Evolutionary conservation across 805 yeast genomes (phyloP).

Genomic region (Hanseniaspora occidentalis): DNA sequence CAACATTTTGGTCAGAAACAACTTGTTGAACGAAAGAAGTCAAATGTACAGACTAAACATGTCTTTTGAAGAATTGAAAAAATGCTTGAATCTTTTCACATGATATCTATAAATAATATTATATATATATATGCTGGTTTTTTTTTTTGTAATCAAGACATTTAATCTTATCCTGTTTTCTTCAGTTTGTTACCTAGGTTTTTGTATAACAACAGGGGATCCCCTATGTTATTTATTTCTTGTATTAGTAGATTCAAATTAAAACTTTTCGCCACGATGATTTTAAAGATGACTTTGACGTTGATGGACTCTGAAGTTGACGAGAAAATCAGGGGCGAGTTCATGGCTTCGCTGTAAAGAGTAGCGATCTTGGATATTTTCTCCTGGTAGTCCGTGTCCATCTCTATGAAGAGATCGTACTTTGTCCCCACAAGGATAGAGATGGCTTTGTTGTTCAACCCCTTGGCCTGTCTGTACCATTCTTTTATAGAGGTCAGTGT

Average conservation of each 20-base stretch:
- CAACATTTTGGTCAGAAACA: conserved; percentile 64
- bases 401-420: conserved; percentile 73
- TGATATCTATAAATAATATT: background rate
- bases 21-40: conserved; percentile 53
- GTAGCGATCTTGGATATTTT: conserved; percentile 75
- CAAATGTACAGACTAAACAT: conserved; percentile 46
- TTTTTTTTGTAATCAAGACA: too few species aligned
- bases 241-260: conserved; percentile 74
- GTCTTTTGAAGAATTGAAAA: conserved; percentile 36
- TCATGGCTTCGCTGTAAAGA: conserved; percentile 81
- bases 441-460: conserved; percentile 80
- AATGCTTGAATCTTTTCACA: background rate
- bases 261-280: conserved; percentile 81
- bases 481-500: conserved; percentile 82
- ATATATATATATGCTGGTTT: background rate
- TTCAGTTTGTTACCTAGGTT: conserved; percentile 14
- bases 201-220: conserved; percentile 70
- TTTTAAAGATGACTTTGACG: conserved; percentile 86
- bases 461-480: conserved; percentile 89
- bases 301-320: conserved; percentile 89
- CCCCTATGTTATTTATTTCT: conserved; percentile 78
- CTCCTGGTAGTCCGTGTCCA: conserved; percentile 68
- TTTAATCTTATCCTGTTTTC: background rate
- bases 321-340: conserved; percentile 71
- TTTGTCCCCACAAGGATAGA: conserved; percentile 90